Base-by-base conservation (phyloP, 164 flowering plant genomes). In the Aristolochia contorta region DNA sequence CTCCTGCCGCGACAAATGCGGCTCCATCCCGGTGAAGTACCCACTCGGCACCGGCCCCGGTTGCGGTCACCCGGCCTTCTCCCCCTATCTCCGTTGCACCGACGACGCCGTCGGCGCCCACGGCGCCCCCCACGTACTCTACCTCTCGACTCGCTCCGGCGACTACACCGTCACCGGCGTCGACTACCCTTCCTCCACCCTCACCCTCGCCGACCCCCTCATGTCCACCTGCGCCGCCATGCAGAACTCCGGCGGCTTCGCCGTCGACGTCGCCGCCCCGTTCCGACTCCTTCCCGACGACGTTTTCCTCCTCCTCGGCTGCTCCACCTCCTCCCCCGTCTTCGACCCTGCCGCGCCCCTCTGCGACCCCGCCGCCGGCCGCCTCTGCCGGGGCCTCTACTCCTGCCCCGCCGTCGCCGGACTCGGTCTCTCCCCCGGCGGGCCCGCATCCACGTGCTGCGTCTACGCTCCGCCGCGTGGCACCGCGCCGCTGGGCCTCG, bases 221-320 rank as follows among this genome's bases (percentile, higher is more conserved):
- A 84, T 84, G 87, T 84, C 87, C 7, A 84, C 77, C 14, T 84
- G 91, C 63, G 54, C 59, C 19, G 76, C 85, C 25, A 84, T 84
- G 87, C 85, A 82, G 59, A 79, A 78, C 61, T 84, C 91, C 4
- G 87, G 91, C 22, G 79, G 91, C 72, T 84, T 84, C 41, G 62
- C 69, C 66, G 54, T 84, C 59, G 87, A 78, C 20, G 63, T 65
- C 1, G 41, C 71, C n/a, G 73, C 79, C 50, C 91, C 85, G 0
- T 81, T 84, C 68, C 53, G 62, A 3, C 0, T 79, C 1, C 30
- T 59, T 2, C 22, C 37, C 0, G 71, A 74, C 1, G 67, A 81
- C 46, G 67, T 69, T 51, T 80, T 84, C 48, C 84, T 74, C 15
- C 37, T 84, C 41, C 80, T 84, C 0, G 91, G 91, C 0, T 84